Percentiles rank a stretch among this genome's conserved stretches.
phyloP scores from a whole-genome alignment of 768 basidiomycete species.

The Crepidotus variabilis region DNA sequence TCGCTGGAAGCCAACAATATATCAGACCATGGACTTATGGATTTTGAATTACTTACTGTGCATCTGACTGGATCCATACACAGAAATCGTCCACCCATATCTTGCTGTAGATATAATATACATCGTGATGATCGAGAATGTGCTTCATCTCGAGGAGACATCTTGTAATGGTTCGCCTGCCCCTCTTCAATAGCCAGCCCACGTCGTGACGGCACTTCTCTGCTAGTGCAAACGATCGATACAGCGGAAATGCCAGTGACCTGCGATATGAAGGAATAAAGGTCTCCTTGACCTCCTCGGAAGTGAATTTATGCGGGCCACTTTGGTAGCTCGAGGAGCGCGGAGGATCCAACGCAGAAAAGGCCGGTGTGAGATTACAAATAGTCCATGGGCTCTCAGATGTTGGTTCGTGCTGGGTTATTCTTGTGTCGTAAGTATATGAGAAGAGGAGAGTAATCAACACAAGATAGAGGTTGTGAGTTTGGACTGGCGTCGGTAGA shows the following conservation, averaged over 20 bases:
- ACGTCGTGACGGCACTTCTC: conserved; percentile 67
- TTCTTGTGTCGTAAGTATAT: conserved; percentile 79
- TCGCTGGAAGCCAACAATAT: conserved; percentile 42
- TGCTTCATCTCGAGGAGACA: conserved; percentile 69
- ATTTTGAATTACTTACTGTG: conserved; percentile 47
- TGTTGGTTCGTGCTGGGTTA: conserved; percentile 75
- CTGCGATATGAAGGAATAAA: conserved; percentile 70
- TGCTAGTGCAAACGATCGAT: conserved; percentile 72
- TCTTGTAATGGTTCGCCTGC: conserved; percentile 59
- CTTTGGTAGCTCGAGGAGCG: conserved; percentile 32
- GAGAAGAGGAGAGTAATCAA: conserved; percentile 72
- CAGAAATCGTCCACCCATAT: conserved; percentile 86
- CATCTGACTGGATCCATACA: conserved; percentile 69
- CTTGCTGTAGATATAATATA: conserved; percentile 86
- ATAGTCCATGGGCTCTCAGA: conserved; percentile 90
- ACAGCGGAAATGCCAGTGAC: conserved; percentile 70
- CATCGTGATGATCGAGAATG: conserved; percentile 77
- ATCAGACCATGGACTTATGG: neutral
- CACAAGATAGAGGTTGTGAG: conserved; percentile 61
- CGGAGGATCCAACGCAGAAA: conserved; percentile 79
- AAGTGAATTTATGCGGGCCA: conserved; percentile 28
- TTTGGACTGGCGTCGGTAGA: conserved; percentile 52
- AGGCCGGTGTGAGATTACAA: conserved; percentile 64
- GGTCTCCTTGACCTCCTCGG: conserved; percentile 44
- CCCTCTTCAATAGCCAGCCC: conserved; percentile 51